These are phyloP conservation scores for Neobulgaria alba DNA, from an alignment of 2,329 filamentous ascomycete species.

Conservation along the genomic window DNA sequence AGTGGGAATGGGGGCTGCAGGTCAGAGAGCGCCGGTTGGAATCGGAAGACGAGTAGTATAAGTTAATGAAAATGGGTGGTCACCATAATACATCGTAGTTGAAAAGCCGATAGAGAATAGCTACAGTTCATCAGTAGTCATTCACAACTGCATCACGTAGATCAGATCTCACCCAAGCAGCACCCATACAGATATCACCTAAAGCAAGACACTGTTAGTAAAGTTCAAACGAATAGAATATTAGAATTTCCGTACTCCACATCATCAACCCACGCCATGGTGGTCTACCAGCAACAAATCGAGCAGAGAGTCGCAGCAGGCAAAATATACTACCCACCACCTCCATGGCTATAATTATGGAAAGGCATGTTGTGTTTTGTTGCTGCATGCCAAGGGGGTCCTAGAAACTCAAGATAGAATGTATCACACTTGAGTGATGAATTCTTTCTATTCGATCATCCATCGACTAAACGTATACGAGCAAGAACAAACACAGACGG, in stretches of 20 bases:
- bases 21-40: too few relatives aligned
- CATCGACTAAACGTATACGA: too few relatives aligned
- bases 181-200: constrained; percentile 14
- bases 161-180: constrained; percentile 9
- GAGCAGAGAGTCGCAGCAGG: constrained; percentile 8
- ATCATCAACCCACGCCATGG: constrained; percentile 13
- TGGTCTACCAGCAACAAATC: constrained; percentile 5
- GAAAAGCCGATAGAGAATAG: constrained; percentile 2
- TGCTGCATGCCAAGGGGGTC: constrained; percentile 3
- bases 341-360: constrained; percentile 8
- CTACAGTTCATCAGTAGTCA: neutral
- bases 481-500: too few relatives aligned
- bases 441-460: too few relatives aligned
- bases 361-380: constrained; percentile 13
- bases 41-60: too few relatives aligned
- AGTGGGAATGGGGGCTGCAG: too few relatives aligned
- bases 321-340: constrained; percentile 12
- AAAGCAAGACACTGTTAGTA: neutral
- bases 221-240: neutral
- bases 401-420: too few relatives aligned
- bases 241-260: constrained; percentile 9
- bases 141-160: neutral
- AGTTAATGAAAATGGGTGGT: too few relatives aligned
- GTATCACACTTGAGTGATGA: too few relatives aligned
- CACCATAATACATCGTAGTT: constrained; percentile 6